A percentile compares a stretch with the other conserved stretches of the same genome.
Conservation (phyloP, 768 basidiomycete genomes). For the Suillus subalutaceus region DNA sequence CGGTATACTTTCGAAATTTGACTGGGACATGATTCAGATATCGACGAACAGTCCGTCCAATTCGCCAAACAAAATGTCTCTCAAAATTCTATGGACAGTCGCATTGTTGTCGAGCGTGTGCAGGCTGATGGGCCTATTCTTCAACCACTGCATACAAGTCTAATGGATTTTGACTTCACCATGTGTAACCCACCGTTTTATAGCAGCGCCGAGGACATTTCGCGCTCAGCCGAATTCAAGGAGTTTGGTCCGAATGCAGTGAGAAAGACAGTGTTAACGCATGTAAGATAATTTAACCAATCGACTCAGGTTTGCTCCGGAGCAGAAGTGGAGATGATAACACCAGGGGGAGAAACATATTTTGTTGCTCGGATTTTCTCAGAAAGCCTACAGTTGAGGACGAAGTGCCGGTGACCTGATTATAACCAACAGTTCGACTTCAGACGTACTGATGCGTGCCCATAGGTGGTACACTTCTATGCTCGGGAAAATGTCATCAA, state of each 20-base stretch:
- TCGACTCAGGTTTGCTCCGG: constrained; percentile 77
- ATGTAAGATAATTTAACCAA: not conserved
- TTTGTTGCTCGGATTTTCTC: constrained; percentile 80
- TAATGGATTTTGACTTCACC: constrained; percentile 62
- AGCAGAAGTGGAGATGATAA: constrained; percentile 85
- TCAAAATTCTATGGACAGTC: constrained; percentile 53
- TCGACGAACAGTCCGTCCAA: constrained; percentile 63
- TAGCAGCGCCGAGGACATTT: constrained; percentile 68
- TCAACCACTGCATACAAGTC: constrained; percentile 21
- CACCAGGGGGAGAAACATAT: constrained; percentile 77
- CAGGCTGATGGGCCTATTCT: constrained; percentile 48
- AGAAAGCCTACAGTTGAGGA: constrained; percentile 62
- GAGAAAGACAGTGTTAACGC: constrained; percentile 23
- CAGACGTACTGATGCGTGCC: not conserved
- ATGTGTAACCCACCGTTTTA: constrained; percentile 99
- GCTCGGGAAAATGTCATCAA: constrained; percentile 83
- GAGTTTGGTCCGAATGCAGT: constrained; percentile 72
- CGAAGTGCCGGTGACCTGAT: constrained; percentile 59
- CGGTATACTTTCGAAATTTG: not conserved
- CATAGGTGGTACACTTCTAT: constrained; percentile 91
- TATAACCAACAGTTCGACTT: not conserved
- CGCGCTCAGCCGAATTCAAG: constrained; percentile 61
- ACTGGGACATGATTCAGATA: constrained; percentile 47
- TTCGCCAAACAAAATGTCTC: constrained; percentile 62
- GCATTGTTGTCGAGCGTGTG: constrained; percentile 51